phyloP scores from a whole-genome alignment of 257 asterid species.

The Nicotiana sylvestris region DNA sequence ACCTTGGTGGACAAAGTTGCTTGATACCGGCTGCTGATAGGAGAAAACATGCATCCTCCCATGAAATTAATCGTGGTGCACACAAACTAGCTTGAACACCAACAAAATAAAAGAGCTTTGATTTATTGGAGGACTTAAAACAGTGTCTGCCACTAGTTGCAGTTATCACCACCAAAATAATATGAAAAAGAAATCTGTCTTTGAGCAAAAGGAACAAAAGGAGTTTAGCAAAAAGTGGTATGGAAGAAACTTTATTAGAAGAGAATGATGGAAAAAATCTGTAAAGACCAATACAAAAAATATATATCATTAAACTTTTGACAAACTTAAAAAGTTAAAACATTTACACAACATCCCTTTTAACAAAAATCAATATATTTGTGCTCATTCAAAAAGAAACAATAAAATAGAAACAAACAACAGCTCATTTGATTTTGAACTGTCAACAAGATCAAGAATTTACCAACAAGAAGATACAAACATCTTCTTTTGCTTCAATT shows the following conservation, averaged over 20 bases:
- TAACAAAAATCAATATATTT: neutral
- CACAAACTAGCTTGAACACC: too few species aligned
- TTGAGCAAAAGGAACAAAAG: slow-evolving; percentile 17
- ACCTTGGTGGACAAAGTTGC: too few species aligned
- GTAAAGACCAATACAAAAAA: slow-evolving; percentile 26
- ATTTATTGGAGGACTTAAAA: slow-evolving; percentile 15
- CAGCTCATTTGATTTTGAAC: slow-evolving; percentile 9
- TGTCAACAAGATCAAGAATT: neutral
- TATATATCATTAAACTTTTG: slow-evolving; percentile 28
- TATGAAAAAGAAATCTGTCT: slow-evolving; percentile 3
- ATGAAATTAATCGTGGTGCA: too few species aligned
- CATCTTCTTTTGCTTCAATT: slow-evolving; percentile 27
- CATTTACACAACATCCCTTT: slow-evolving; percentile 24
- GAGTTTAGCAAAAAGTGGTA: slow-evolving; percentile 19
- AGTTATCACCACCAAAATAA: slow-evolving; percentile 18
- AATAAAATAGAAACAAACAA: neutral
- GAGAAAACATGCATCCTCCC: too few species aligned
- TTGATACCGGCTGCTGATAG: too few species aligned
- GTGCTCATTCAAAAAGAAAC: neutral
- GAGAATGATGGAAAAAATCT: slow-evolving; percentile 21
- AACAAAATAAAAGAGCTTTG: neutral
- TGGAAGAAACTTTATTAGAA: slow-evolving; percentile 26
- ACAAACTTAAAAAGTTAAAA: slow-evolving; percentile 39
- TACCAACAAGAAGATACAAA: slow-evolving; percentile 24
- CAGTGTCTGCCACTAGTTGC: slow-evolving; percentile 19